Conservation (phyloP, 371 early-diverging fungal species). For the Catenaria anguillulae region DNA sequence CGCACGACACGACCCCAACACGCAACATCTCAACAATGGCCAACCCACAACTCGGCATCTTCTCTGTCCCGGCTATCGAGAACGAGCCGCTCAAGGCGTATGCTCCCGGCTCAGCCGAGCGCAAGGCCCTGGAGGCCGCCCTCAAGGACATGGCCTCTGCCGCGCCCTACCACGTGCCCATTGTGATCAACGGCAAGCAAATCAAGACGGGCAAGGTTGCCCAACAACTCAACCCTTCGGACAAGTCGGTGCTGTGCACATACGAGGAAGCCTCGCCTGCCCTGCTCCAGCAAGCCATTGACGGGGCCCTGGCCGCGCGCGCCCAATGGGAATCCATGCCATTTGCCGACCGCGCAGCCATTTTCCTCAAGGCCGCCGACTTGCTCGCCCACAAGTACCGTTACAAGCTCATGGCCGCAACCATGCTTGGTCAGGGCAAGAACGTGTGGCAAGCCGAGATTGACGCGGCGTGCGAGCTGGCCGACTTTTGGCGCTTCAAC, state of each 20-base stretch:
- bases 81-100: conserved; percentile 82
- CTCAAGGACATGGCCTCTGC: conserved; percentile 53
- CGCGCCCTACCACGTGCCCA: conserved; percentile 62
- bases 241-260: conserved; percentile 62
- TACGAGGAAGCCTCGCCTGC: conserved; percentile 61
- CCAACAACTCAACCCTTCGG: conserved; percentile 66
- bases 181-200: conserved; percentile 72
- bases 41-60: conserved; percentile 19
- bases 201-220: conserved; percentile 46
- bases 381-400: conserved; percentile 77
- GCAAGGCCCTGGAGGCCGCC: conserved; percentile 55
- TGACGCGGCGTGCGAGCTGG: conserved; percentile 84
- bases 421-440: conserved; percentile 97
- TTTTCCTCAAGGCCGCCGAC: conserved; percentile 96
- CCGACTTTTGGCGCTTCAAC: conserved; percentile 93
- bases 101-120: conserved; percentile 64
- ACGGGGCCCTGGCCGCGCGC: conserved; percentile 74
- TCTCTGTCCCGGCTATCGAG: conserved; percentile 51
- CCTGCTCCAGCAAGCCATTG: conserved; percentile 51
- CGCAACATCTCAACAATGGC: no score
- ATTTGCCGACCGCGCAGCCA: conserved; percentile 84
- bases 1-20: no score
- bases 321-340: conserved; percentile 83
- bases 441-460: conserved; percentile 98
- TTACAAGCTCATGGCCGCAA: conserved; percentile 87